Conservation (phyloP, 2,329 filamentous ascomycete species). For the Blastomyces emzantsi region DNA sequence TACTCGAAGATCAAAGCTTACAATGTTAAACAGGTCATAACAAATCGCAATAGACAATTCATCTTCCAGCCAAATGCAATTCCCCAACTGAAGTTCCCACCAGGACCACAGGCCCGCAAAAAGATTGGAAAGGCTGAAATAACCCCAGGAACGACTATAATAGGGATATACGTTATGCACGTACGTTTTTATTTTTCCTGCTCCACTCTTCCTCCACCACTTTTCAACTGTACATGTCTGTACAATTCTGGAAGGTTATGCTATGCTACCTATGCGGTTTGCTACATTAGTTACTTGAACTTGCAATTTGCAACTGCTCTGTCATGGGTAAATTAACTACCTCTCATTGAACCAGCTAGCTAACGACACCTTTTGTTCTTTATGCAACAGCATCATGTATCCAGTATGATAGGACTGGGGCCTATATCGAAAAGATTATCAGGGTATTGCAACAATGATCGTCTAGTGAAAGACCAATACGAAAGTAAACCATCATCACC, state of each 20-base stretch:
- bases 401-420: slow-evolving; percentile 12
- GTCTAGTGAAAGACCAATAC: neutral
- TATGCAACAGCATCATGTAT: slow-evolving; percentile 7
- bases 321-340: neutral
- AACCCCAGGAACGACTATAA: slow-evolving; percentile 15
- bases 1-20: neutral
- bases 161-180: slow-evolving; percentile 19
- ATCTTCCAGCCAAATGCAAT: slow-evolving; percentile 18
- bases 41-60: slow-evolving; percentile 16
- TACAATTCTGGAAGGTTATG: no score
- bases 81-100: slow-evolving; percentile 14
- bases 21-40: slow-evolving; percentile 14
- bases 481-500: neutral
- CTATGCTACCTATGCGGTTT: no score
- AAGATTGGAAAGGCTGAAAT: slow-evolving; percentile 14
- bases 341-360: neutral
- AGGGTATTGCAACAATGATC: neutral
- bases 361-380: neutral
- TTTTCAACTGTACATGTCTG: no score
- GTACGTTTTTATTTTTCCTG: slow-evolving; percentile 16
- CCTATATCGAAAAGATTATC: slow-evolving; percentile 12
- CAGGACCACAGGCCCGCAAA: slow-evolving; percentile 10
- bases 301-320: neutral
- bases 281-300: no score
- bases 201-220: no score